Evolutionary conservation across 2,329 filamentous ascomycete species (phyloP), one percentile per base, ranked within the genome.

Genomic region (Talaromyces sp.): DNA sequence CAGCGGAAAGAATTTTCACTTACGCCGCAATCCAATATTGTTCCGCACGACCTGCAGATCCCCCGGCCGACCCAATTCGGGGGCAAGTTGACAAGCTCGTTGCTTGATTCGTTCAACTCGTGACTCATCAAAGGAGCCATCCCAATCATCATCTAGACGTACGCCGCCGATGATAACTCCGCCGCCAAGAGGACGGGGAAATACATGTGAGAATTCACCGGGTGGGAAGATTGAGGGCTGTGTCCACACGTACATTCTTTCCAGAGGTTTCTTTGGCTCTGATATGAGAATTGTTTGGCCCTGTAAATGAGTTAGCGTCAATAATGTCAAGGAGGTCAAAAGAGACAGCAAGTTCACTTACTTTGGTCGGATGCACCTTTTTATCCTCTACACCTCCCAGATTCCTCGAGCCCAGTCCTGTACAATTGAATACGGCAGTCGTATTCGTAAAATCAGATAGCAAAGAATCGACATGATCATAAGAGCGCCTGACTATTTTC

Each of bases 381-480:
- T 45, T 17, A 25, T 59, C 57, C 19, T 56, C 19, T 0, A 59
- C 57, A 31, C 57, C 57, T 22, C 57, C 57, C 1, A 59, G 45
- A 36, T 51, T 15, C 15, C 57, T 51, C 21, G 57, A 52, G 15
- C 57, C 57, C 10, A 59, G 37, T 3, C 57, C 57, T 5, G 57
- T 59, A 19, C 57, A 59, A n/a, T 59, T 59, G 53, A 59, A 59
- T 13, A 59, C 21, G n/a, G 57, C 57, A 52, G 53, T n/a, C 33
- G 53, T 55, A 39, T 59, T n/a, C 9, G 57, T 52, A 28, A 56
- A 59, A 45, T 59, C 57, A 17, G 57, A 52, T 15, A 51, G 5
- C 53, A 59, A 10, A 25, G 45, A 41, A 40, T 59, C 57, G n/a
- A 59, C 43, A 40, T 59, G 52, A 28, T 39, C 19, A 36, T 59